Evolutionary conservation across 1,284 basidiomycete species (phyloP), one percentile per base, ranked within the genome.

Genomic region (Trichosporon asahii): DNA sequence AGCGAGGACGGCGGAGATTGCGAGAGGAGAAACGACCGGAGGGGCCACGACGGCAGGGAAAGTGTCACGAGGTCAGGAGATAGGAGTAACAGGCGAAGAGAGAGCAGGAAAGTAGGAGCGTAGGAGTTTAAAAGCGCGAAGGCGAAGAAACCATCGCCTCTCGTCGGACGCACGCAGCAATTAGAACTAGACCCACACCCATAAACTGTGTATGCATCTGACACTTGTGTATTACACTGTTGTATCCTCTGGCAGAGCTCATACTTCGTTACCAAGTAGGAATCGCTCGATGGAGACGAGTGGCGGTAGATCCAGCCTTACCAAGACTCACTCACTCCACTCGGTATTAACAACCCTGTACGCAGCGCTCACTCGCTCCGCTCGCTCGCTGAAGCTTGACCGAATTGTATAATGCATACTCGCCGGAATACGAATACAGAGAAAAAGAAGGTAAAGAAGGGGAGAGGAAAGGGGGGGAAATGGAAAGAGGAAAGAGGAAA

Each of bases 371-470:
- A 53, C 49, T 23, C 21, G 49, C 49, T 7, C 8, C 21, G 21
- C 49, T 23, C 49, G 49, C 11, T 18, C 15, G 31, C 31, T 31
- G 35, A 21, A 25, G 2, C 49, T 25, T 53, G 49, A 53, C 49
- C 49, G 49, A 53, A 53, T 23, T 53, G 49, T 53, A 53, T 53
- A 53, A 53, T 53, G 49, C 49, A 53, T 53, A 53, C 49, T 53
- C 49, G 49, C 49, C 49, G 49, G 49, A 53, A 53, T 53, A 53
- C 49, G 49, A 53, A 53, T 53, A 53, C 49, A 53, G n/a, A 53
- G 49, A 53, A 53, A 23, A 44, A 44, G 15, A n/a, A 18, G 37
- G n/a, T n/a, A 40, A 40, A 18, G 37, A 18, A 14, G 11, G 37
- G 37, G 11, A 18, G 37, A 14, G 37, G 37, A 9, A n/a, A n/a